These are phyloP conservation scores for Saccharomyces hybrid DNA, from an alignment of 1,139 yeast genomes.

Conservation along the genomic window DNA sequence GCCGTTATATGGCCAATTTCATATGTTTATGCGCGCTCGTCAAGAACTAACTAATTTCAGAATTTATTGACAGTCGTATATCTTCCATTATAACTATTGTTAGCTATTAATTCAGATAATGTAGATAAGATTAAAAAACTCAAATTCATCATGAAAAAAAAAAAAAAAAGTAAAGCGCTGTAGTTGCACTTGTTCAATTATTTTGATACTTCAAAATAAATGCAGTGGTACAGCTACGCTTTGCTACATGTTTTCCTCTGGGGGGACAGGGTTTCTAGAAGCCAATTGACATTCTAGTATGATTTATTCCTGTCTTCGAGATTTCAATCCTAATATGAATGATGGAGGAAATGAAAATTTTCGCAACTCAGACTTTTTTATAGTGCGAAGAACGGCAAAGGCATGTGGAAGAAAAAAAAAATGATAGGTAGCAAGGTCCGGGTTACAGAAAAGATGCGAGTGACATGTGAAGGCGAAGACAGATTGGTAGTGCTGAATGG, in stretches of 20 bases:
- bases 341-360: background rate
- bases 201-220: slow-evolving; percentile 1
- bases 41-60: background rate
- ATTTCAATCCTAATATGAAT: background rate
- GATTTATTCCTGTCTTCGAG: background rate
- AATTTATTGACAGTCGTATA: background rate
- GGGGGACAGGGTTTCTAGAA: background rate
- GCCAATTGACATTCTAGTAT: background rate
- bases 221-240: background rate
- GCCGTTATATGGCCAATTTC: background rate
- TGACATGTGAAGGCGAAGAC: no score
- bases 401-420: background rate
- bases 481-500: background rate
- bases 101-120: slow-evolving; percentile 30
- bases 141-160: slow-evolving; percentile 19
- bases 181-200: background rate
- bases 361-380: background rate
- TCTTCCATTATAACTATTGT: slow-evolving; percentile 13
- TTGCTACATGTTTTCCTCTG: background rate
- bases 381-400: background rate
- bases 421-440: background rate
- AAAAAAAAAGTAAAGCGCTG: background rate
- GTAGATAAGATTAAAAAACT: slow-evolving; percentile 29
- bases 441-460: background rate
- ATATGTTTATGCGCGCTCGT: background rate